These are phyloP conservation scores for Senna tora DNA, from an alignment of 306 rosid species.

Conservation along the genomic window DNA sequence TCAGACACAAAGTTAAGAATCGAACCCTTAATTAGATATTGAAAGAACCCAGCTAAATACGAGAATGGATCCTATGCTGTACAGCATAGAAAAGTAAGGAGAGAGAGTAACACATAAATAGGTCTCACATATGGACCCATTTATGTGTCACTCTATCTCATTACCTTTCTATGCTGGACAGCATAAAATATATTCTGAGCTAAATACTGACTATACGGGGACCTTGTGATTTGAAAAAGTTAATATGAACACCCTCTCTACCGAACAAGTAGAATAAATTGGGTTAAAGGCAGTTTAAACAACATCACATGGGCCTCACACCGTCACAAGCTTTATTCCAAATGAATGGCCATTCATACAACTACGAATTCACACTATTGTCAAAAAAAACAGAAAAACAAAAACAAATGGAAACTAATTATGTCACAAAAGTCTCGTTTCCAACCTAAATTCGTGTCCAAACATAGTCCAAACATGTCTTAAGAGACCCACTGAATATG, in stretches of 20 bases:
- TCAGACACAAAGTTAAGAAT: too few species aligned
- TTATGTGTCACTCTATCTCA: too few species aligned
- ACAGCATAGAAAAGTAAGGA: too few species aligned
- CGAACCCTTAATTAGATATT: too few species aligned
- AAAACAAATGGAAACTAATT: not conserved
- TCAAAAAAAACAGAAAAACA: not conserved
- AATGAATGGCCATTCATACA: constrained; percentile 37
- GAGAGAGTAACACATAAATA: too few species aligned
- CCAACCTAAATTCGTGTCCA: constrained; percentile 36
- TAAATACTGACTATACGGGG: too few species aligned
- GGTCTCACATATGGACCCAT: too few species aligned
- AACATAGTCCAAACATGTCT: constrained; percentile 49
- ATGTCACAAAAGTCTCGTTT: constrained; percentile 19
- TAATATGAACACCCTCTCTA: constrained; percentile 28
- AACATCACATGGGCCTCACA: constrained; percentile 42
- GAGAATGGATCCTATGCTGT: too few species aligned
- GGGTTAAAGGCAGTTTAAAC: constrained; percentile 28
- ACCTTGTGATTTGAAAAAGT: too few species aligned
- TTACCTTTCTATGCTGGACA: too few species aligned
- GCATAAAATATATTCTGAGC: too few species aligned
- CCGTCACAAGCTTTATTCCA: constrained; percentile 42
- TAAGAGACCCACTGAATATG: constrained; percentile 40
- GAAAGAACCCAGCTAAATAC: too few species aligned
- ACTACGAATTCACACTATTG: not conserved
- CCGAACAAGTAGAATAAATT: constrained; percentile 43